Evolutionary conservation across 768 basidiomycete species (phyloP).

Genomic region (Kwoniella newhampshirensis): DNA sequence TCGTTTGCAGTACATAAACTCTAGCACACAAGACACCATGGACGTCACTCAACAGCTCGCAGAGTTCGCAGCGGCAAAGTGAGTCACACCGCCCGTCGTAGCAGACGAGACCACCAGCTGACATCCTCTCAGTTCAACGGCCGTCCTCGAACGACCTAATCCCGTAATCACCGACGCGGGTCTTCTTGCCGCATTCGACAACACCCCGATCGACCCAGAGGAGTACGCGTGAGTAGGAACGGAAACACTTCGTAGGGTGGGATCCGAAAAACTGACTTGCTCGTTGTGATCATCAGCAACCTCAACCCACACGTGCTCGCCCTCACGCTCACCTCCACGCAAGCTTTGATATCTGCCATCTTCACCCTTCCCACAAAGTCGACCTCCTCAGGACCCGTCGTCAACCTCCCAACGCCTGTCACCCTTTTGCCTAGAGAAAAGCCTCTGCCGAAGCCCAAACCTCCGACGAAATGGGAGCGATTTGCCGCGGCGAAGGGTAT

Average conservation of each 20-base stretch:
- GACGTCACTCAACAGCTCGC: constrained; percentile 79
- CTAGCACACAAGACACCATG: constrained; percentile 57
- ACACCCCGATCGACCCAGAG: constrained; percentile 79
- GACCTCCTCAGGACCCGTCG: constrained; percentile 65
- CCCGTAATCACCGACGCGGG: constrained; percentile 75
- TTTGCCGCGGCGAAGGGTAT: constrained; percentile 96
- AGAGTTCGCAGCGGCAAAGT: constrained; percentile 71
- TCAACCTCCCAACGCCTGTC: constrained; percentile 72
- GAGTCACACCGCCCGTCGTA: constrained; percentile 45
- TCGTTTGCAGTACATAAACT: background rate
- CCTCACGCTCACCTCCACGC: constrained; percentile 75
- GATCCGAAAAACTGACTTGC: too few species aligned
- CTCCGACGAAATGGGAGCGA: constrained; percentile 91
- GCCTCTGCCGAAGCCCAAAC: constrained; percentile 87
- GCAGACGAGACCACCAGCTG: constrained; percentile 13
- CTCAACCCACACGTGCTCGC: constrained; percentile 74
- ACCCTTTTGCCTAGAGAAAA: constrained; percentile 84
- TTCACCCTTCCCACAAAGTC: constrained; percentile 78
- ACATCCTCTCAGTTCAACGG: constrained; percentile 31
- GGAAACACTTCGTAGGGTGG: too few species aligned
- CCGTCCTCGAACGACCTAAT: constrained; percentile 26
- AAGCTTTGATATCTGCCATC: constrained; percentile 73
- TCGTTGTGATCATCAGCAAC: constrained; percentile 60
- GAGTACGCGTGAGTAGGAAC: constrained; percentile 66
- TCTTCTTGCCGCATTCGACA: constrained; percentile 79